Conservation (phyloP, 139 green algal genomes). For the Tetradesmus obliquus region DNA sequence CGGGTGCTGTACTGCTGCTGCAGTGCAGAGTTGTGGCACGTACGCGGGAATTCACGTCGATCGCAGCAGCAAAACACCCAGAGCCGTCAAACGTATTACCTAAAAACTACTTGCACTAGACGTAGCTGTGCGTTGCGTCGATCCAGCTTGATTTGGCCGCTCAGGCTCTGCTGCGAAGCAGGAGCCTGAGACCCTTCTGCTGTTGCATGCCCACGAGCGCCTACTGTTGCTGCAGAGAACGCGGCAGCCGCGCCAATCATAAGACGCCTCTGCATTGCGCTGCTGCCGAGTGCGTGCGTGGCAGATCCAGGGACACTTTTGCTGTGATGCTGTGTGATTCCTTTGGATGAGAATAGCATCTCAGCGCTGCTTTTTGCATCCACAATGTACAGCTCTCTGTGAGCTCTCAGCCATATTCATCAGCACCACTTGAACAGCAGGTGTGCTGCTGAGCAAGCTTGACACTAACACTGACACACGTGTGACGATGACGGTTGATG, state of each 20-base stretch:
- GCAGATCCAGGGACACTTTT: neutral
- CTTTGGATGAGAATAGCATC: neutral
- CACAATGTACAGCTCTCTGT: no score
- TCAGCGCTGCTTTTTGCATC: no score
- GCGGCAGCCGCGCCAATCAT: neutral
- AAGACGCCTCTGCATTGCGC: neutral
- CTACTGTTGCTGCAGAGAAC: neutral
- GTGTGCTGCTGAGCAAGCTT: no score
- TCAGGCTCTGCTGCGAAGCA: slow-evolving; percentile 13
- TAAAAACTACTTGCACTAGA: slow-evolving; percentile 82
- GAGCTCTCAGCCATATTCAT: no score
- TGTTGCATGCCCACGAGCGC: neutral
- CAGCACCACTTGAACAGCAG: no score
- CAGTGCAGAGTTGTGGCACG: neutral
- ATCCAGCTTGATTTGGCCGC: slow-evolving; percentile 16
- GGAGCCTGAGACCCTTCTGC: neutral
- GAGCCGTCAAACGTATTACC: slow-evolving; percentile 42
- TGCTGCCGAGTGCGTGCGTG: neutral
- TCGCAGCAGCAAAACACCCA: neutral
- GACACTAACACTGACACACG: no score
- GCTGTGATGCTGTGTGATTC: neutral
- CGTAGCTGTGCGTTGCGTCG: slow-evolving; percentile 52
- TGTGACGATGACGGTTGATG: no score
- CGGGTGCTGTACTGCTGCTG: neutral
- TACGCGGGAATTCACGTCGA: neutral